These are phyloP conservation scores for Oligophagozyma castellii DNA, from an alignment of 1,139 yeast genomes.

Conservation along the genomic window DNA sequence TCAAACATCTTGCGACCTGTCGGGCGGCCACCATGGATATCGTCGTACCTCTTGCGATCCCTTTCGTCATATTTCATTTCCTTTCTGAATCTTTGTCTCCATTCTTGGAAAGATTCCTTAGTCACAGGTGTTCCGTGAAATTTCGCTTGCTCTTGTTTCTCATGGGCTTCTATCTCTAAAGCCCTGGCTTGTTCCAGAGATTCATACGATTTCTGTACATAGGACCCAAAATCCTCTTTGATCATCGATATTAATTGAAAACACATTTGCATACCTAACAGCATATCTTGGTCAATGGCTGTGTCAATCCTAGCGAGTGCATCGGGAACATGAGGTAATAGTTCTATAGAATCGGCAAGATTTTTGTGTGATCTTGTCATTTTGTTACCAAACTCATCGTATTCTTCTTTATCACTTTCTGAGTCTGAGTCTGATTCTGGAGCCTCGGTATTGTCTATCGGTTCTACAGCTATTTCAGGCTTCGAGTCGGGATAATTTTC, in stretches of 20 bases:
- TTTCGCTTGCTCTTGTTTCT: constrained; percentile 65
- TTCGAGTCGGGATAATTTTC: constrained; percentile 23
- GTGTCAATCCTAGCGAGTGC: constrained; percentile 32
- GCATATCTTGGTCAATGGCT: constrained; percentile 58
- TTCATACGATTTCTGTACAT: constrained; percentile 45
- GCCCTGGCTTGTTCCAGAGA: constrained; percentile 46
- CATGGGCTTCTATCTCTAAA: constrained; percentile 38
- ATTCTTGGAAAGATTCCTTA: constrained; percentile 46
- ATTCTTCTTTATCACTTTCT: constrained; percentile 33
- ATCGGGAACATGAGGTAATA: constrained; percentile 34
- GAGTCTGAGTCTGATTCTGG: constrained; percentile 28
- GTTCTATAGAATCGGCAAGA: constrained; percentile 42
- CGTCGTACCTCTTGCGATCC: constrained; percentile 35
- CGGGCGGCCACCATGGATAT: constrained; percentile 60
- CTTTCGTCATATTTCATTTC: constrained; percentile 44
- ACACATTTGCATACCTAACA: constrained; percentile 70
- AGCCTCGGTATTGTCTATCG: constrained; percentile 19
- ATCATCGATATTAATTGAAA: constrained; percentile 64
- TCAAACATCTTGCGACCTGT: constrained; percentile 88
- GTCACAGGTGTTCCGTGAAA: constrained; percentile 71
- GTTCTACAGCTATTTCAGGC: constrained; percentile 13
- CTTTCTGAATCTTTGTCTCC: constrained; percentile 55
- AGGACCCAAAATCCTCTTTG: constrained; percentile 65
- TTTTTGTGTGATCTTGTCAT: constrained; percentile 31
- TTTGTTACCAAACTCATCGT: constrained; percentile 32